Base-by-base conservation (phyloP, 1,284 basidiomycete genomes). In the Ganoderma resinaceum region DNA sequence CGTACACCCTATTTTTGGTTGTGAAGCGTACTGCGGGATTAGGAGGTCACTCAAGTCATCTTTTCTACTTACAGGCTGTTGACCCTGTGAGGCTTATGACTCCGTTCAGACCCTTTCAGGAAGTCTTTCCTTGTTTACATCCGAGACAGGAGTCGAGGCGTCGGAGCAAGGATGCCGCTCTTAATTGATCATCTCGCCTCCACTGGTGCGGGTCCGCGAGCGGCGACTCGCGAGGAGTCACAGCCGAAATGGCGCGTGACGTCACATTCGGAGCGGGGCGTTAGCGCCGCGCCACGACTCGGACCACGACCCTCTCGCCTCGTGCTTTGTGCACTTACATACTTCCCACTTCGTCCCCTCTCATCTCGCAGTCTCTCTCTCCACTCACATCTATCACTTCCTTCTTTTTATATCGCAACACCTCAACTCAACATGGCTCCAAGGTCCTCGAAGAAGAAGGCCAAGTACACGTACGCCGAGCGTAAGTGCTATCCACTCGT, bases 381-480 rank as follows among this genome's bases (percentile, higher is more conserved):
- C 23, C 37, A 35, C 37, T 37, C 20, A 38, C 57, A 7, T 38
- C 57, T 35, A 31, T 20, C 23, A 35, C 2, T 20, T 31, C 16
- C 9, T 35, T 57, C 16, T 16, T 57, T 23, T 35, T 8, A n/a
- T 59, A 35, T 55, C 26, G 29, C 53, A 29, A 37, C 23, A 38
- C 35, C 57, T 59, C 33, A 20, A 37, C 33, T 46, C 4, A 35
- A n/a, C 38, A 75, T 75, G 74, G 70, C 69, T 37, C 73, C 78
- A n/a, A 76, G 72, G 29, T 79, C 77, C 59, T 71, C 78, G 1
- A 77, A 75, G 62, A 83, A 82, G 74, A 74, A 76, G 12, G 71
- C 74, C 37, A 85, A 84, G 69, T 75, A 78, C 55, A 81, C 82
- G 1, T 86, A 86, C 70, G 78, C 83, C 40, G 83, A 86, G 75